These are phyloP conservation scores for Capsella bursapastoris DNA, from an alignment of 345 rosid genomes.

Conservation along the genomic window DNA sequence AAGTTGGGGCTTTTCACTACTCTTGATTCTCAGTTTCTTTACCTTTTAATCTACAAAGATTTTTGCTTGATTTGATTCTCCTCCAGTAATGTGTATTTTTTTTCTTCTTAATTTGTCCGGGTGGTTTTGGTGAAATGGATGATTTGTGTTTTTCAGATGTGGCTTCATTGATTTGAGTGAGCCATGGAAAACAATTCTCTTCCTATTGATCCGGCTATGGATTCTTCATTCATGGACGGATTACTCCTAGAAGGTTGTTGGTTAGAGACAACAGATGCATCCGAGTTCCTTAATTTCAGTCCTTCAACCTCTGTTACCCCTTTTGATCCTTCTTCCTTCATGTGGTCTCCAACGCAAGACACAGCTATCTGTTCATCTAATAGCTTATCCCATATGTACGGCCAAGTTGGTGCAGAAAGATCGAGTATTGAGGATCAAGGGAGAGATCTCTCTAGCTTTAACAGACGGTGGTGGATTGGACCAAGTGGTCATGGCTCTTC, in stretches of 20 bases:
- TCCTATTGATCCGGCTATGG: constrained; percentile 60
- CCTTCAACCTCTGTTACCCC: constrained; percentile 54
- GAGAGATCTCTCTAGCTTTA: constrained; percentile 41
- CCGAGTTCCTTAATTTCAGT: constrained; percentile 63
- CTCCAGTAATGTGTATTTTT: constrained; percentile 41
- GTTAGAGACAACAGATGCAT: constrained; percentile 81
- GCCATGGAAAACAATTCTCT: constrained; percentile 45
- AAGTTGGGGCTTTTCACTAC: constrained; percentile 28
- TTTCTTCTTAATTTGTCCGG: not conserved
- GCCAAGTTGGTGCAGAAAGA: constrained; percentile 49
- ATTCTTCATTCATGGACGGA: constrained; percentile 75
- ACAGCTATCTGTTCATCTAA: constrained; percentile 36
- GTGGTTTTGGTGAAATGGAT: constrained; percentile 25
- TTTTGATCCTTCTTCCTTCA: constrained; percentile 52
- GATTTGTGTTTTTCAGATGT: constrained; percentile 34
- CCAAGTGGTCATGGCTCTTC: constrained; percentile 59
- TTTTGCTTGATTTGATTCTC: constrained; percentile 43
- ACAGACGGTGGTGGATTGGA: constrained; percentile 76
- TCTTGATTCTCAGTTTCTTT: constrained; percentile 38
- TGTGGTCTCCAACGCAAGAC: constrained; percentile 54
- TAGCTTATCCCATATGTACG: constrained; percentile 43
- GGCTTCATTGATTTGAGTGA: constrained; percentile 32
- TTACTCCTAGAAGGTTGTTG: constrained; percentile 87
- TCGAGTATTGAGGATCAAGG: constrained; percentile 39
- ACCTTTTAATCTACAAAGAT: constrained; percentile 26